Conservation (phyloP, 768 basidiomycete genomes). For the Solioccasus polychromus region DNA sequence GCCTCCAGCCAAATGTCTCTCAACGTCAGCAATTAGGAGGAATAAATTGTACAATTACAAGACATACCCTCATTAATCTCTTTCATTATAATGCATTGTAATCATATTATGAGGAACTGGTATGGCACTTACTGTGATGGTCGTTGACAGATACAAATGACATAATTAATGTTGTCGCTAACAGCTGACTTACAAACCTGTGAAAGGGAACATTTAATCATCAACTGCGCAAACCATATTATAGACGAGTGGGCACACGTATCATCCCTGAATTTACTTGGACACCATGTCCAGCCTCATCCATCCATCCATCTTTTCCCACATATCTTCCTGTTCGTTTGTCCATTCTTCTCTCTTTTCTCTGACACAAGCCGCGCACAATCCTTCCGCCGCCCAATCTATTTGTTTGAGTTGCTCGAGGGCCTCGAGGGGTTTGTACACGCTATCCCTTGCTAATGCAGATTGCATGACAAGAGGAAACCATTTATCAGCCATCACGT, state of each 20-base stretch:
- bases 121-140: too few species aligned
- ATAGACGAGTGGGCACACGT: too few species aligned
- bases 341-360: constrained; percentile 69
- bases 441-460: constrained; percentile 57
- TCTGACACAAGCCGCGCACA: constrained; percentile 55
- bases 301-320: constrained; percentile 64
- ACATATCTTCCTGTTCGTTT: constrained; percentile 54
- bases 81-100: too few species aligned
- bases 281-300: constrained; percentile 23
- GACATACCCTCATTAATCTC: constrained; percentile 1
- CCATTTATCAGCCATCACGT: constrained; percentile 70
- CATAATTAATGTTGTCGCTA: neutral
- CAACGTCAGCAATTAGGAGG: neutral
- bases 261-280: constrained; percentile 3
- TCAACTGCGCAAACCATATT: too few species aligned
- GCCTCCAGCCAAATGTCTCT: too few species aligned
- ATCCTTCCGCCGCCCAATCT: constrained; percentile 55
- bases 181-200: constrained; percentile 7
- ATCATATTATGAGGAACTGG: too few species aligned
- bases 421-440: constrained; percentile 72
- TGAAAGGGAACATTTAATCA: neutral
- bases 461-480: constrained; percentile 67
- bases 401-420: constrained; percentile 56
- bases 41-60: neutral
- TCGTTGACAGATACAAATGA: constrained; percentile 1